Percentiles rank a stretch among this genome's conserved stretches.
These are phyloP conservation scores for Hymenoscyphus fructigenus DNA, from an alignment of 2,329 filamentous ascomycete species.

Conservation along the genomic window DNA sequence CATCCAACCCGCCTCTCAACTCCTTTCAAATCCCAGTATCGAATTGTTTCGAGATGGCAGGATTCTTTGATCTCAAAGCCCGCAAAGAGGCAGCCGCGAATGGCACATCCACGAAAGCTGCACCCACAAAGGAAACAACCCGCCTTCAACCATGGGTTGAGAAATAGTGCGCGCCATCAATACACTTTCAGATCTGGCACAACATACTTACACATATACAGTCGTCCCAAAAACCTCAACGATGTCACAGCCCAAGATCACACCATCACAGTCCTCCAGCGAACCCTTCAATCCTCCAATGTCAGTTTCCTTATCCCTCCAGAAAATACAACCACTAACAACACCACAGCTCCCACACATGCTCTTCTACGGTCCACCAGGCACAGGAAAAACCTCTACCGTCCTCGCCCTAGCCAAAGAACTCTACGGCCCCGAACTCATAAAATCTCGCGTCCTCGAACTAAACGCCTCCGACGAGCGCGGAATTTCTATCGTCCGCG, in stretches of 20 bases:
- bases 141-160: constrained; percentile 93
- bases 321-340: constrained; percentile 20
- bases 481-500: constrained; percentile 92
- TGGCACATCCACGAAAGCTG: constrained; percentile 62
- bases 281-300: constrained; percentile 92
- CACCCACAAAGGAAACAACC: constrained; percentile 61
- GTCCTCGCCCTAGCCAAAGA: constrained; percentile 96
- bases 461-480: constrained; percentile 99
- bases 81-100: constrained; percentile 75
- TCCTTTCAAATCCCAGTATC: background rate
- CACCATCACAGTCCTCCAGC: constrained; percentile 86
- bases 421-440: constrained; percentile 92
- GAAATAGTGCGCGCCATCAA: constrained; percentile 74
- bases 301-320: constrained; percentile 44
- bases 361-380: constrained; percentile 98
- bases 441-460: constrained; percentile 93
- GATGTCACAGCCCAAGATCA: constrained; percentile 98
- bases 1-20: background rate
- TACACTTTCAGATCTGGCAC: background rate
- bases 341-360: constrained; percentile 81
- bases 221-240: constrained; percentile 87
- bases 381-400: constrained; percentile 96
- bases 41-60: constrained; percentile 60
- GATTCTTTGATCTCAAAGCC: constrained; percentile 95
- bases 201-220: constrained; percentile 44